Evolutionary conservation across 768 basidiomycete genomes (phyloP).

Genomic region (Suillus decipiens): DNA sequence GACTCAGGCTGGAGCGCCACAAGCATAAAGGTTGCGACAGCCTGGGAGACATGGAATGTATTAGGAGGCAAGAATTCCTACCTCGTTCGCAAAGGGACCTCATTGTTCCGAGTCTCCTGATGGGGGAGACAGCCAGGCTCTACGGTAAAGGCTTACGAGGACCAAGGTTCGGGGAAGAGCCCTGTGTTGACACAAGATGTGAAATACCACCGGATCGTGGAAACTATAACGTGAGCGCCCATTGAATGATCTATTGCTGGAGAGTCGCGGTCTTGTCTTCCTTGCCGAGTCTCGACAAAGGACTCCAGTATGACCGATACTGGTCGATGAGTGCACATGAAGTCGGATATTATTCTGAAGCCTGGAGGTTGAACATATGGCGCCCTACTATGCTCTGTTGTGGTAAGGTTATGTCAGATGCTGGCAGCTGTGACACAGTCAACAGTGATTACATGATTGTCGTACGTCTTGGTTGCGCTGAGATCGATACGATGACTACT

Average conservation of each 20-base stretch:
- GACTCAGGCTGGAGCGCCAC: background rate
- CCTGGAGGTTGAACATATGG: background rate
- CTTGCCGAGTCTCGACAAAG: too few species aligned
- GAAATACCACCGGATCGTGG: background rate
- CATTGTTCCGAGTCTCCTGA: background rate
- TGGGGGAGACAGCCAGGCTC: too few species aligned
- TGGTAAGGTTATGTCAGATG: background rate
- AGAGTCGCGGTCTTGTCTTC: background rate
- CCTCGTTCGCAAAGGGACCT: background rate
- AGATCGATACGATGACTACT: too few species aligned
- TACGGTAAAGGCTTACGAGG: background rate
- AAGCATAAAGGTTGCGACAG: background rate
- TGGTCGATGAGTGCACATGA: too few species aligned
- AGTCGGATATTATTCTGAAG: too few species aligned
- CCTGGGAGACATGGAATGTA: background rate
- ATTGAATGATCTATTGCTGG: background rate
- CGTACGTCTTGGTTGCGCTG: too few species aligned
- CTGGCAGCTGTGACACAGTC: background rate
- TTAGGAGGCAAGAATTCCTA: background rate
- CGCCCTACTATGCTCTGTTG: background rate
- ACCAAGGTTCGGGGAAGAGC: background rate
- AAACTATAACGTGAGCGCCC: background rate
- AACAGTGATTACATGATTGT: background rate
- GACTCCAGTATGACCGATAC: background rate
- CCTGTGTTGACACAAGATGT: background rate